Evolutionary conservation across 2,329 filamentous ascomycete species (phyloP), one percentile per base, ranked within the genome.

Genomic region (Phaeophleospora eucalypticola): DNA sequence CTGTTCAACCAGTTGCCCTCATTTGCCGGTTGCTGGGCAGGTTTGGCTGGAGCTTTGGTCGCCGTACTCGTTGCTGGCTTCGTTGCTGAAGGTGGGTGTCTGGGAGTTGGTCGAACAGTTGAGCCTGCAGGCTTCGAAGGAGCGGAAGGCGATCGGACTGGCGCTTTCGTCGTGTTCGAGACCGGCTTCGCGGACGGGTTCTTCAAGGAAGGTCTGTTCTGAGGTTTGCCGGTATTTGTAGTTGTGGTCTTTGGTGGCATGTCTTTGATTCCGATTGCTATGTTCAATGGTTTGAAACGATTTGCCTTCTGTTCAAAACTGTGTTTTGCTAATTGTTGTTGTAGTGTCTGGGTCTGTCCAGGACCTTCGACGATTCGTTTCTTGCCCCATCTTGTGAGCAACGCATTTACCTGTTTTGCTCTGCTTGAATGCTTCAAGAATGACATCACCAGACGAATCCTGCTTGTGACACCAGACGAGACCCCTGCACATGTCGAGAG

Each of bases 1-100:
- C 65, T 66, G 46, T 68, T 72, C 54, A 76, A 65, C 72, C 72
- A 76, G 56, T 71, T 71, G 60, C 61, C 67, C n/a, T 44, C 40
- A 32, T 43, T 45, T 21, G 49, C 42, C 2, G 43, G 41, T 10
- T 18, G 3, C 27, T 19, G 17, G 12, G 20, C 9, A 4, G 53
- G 20, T 43, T 49, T 45, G 18, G 47, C 32, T n/a, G n/a, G n/a
- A n/a, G n/a, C n/a, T n/a, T n/a, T n/a, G n/a, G 42, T 38, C 24
- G 52, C 29, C 17, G 47, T 37, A 29, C 43, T 37, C 34, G 34
- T 36, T 7, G 35, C 34, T n/a, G 42, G 14, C 18, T 46, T 46
- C 4, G 36, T 34, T 17, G 19, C 39, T 37, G 45, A 42, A 14
- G 39, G 45, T 29, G 45, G 32, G 29, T 36, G 33, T 32, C 45